Evolutionary conservation across 2,329 filamentous ascomycete genomes (phyloP), one percentile per base, ranked within the genome.

Genomic region (Cytospora chrysosperma): DNA sequence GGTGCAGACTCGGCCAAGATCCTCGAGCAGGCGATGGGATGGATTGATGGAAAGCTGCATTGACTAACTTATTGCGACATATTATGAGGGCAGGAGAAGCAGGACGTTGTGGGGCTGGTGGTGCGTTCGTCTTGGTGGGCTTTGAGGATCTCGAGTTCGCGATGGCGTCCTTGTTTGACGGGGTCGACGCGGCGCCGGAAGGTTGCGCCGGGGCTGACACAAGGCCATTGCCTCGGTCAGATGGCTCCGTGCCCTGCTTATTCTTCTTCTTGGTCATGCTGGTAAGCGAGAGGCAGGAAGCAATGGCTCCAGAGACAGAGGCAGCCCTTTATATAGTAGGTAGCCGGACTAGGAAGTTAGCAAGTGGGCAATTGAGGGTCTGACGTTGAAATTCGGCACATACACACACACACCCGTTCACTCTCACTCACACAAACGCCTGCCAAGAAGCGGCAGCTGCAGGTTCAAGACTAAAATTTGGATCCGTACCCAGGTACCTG

Each of bases 41-140:
- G 52, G 50, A 26, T 51, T 32, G 50, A 54, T 34, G n/a, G 9
- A 26, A 40, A 34, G 27, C 40, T 28, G 58, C 32, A 57, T 50
- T 12, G 69, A 83, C 83, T 73, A 82, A 89, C 87, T 89, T 89
- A 76, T 89, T 89, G 70, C 87, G 85, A 77, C 85, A 88, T 67
- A 87, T 86, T 57, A 85, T 82, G 51, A 88, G 76, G 49, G 83
- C 77, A 66, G 84, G 81, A 56, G 77, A 77, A 49, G 78, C 76
- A 24, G 75, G 75, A 56, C 73, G 70, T n/a, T 71, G 64, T 65
- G 53, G 69, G 64, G 34, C 67, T 52, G 27, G 63, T 50, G 51
- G 47, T 21, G 40, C 28, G n/a, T 37, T 32, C 37, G 69, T 63
- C 59, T 72, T 75, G 32, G 69, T 75, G 32, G 69, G 55, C 52